These are phyloP conservation scores for Metschnikowia henanensis DNA, from an alignment of 805 yeast genomes.

Conservation along the genomic window DNA sequence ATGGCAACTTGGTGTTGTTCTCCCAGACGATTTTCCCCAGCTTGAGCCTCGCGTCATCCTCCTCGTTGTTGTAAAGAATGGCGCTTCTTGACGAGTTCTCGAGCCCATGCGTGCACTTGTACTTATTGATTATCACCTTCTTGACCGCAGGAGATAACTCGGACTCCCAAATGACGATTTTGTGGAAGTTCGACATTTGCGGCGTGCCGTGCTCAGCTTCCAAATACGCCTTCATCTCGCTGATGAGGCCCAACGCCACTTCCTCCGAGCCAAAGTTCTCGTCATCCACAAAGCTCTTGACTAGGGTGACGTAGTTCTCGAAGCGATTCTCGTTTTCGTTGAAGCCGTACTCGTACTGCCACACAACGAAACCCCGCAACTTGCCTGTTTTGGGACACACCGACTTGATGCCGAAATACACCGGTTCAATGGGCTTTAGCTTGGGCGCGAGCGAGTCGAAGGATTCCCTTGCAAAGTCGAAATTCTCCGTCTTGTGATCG, in stretches of 20 bases:
- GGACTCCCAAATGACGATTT: conserved; percentile 35
- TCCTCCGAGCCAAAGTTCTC: conserved; percentile 19
- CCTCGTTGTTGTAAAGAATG: conserved; percentile 24
- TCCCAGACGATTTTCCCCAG: conserved; percentile 39
- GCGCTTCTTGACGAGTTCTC: conserved; percentile 41
- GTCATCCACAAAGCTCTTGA: conserved; percentile 27
- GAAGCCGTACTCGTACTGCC: conserved; percentile 40
- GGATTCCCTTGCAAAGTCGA: conserved; percentile 10
- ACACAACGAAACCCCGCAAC: conserved; percentile 30
- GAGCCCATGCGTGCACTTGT: conserved; percentile 21
- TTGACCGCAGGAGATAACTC: conserved; percentile 24
- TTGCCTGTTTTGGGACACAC: conserved; percentile 18
- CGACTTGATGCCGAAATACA: conserved; percentile 32
- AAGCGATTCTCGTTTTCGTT: conserved; percentile 15
- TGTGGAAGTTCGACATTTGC: conserved; percentile 17
- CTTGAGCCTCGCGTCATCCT: conserved; percentile 26
- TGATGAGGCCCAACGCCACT: conserved; percentile 15
- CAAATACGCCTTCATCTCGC: conserved; percentile 18
- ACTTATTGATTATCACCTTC: conserved; percentile 17
- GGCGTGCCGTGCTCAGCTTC: conserved; percentile 14
- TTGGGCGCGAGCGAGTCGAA: conserved; percentile 16
- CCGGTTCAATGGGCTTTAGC: conserved; percentile 28
- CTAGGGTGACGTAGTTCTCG: conserved; percentile 25
- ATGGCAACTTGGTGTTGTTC: conserved; percentile 40
- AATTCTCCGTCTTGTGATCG: conserved; percentile 1